phyloP scores from a whole-genome alignment of 1,139 yeast genomes.

The Eremothecium cymbalariae region DNA sequence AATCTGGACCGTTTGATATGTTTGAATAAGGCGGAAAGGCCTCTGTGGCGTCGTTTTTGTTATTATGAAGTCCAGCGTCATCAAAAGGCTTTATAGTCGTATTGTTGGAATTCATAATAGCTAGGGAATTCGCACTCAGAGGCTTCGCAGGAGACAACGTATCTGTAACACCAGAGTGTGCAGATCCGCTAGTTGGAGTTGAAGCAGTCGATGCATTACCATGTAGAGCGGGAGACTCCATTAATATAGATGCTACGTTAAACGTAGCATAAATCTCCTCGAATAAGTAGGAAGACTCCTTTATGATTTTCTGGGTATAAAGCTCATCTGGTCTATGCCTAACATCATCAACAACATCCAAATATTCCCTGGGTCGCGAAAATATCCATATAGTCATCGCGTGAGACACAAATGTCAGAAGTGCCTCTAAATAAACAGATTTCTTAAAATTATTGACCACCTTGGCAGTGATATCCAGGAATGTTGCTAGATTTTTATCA shows the following conservation, averaged over 20 bases:
- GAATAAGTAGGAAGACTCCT: slow-evolving; percentile 15
- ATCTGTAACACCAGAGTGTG: slow-evolving; percentile 6
- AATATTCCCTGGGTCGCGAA: slow-evolving; percentile 29
- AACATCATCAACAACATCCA: slow-evolving; percentile 8
- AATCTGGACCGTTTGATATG: slow-evolving; percentile 13
- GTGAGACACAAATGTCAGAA: slow-evolving; percentile 24
- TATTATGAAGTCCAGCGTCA: neutral
- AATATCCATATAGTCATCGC: slow-evolving; percentile 26
- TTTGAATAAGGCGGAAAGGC: slow-evolving; percentile 5
- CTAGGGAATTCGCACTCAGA: neutral
- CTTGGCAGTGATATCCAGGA: slow-evolving; percentile 20
- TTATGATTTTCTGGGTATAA: slow-evolving; percentile 1
- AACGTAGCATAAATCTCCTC: slow-evolving; percentile 22
- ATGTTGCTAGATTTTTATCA: slow-evolving; percentile 17
- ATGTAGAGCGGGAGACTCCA: slow-evolving; percentile 9
- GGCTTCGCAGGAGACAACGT: slow-evolving; percentile 1
- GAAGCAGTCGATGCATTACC: slow-evolving; percentile 11
- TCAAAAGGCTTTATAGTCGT: slow-evolving; percentile 5
- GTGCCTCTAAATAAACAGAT: slow-evolving; percentile 21
- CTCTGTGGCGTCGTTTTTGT: slow-evolving; percentile 1
- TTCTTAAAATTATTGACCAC: slow-evolving; percentile 20
- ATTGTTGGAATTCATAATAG: neutral
- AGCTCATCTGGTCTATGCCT: slow-evolving; percentile 1
- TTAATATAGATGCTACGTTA: slow-evolving; percentile 18
- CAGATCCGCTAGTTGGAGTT: slow-evolving; percentile 10